These are phyloP conservation scores for Exophiala alcalophila DNA, from an alignment of 2,329 filamentous ascomycete species.

Conservation along the genomic window DNA sequence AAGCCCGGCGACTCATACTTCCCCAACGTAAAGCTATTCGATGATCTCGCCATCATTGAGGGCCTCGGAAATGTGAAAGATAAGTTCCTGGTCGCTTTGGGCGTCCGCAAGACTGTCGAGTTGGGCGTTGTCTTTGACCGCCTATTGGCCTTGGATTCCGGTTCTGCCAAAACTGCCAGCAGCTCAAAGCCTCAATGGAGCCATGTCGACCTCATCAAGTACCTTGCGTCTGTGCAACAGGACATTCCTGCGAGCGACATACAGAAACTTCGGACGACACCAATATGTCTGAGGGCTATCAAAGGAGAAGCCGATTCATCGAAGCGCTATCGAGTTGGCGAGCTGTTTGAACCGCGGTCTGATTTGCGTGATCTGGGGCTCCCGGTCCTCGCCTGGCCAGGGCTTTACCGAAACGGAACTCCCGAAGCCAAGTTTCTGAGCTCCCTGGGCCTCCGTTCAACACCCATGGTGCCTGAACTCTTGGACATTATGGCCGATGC, in stretches of 20 bases:
- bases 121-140: slow-evolving; percentile 89
- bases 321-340: slow-evolving; percentile 65
- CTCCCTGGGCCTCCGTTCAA: slow-evolving; percentile 67
- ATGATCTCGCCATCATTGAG: slow-evolving; percentile 81
- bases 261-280: slow-evolving; percentile 70
- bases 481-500: slow-evolving; percentile 71
- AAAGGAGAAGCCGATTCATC: slow-evolving; percentile 51
- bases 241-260: slow-evolving; percentile 86
- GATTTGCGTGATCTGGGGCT: slow-evolving; percentile 66
- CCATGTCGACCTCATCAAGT: slow-evolving; percentile 91
- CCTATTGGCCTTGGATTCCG: slow-evolving; percentile 59
- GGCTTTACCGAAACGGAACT: slow-evolving; percentile 62
- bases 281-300: slow-evolving; percentile 76
- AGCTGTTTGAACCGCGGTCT: slow-evolving; percentile 77
- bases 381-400: slow-evolving; percentile 80
- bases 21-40: slow-evolving; percentile 87
- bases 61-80: slow-evolving; percentile 80
- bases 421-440: slow-evolving; percentile 72
- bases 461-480: slow-evolving; percentile 70
- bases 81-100: slow-evolving; percentile 77
- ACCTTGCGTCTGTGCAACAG: slow-evolving; percentile 80
- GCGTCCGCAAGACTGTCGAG: slow-evolving; percentile 93
- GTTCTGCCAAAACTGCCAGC: slow-evolving; percentile 36
- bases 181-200: slow-evolving; percentile 64
- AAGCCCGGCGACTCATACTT: slow-evolving; percentile 87